Percentiles rank a stretch among this genome's conserved stretches.
Conservation (phyloP, 371 early-diverging fungal genomes). For the Choanephora cucurbitarum region DNA sequence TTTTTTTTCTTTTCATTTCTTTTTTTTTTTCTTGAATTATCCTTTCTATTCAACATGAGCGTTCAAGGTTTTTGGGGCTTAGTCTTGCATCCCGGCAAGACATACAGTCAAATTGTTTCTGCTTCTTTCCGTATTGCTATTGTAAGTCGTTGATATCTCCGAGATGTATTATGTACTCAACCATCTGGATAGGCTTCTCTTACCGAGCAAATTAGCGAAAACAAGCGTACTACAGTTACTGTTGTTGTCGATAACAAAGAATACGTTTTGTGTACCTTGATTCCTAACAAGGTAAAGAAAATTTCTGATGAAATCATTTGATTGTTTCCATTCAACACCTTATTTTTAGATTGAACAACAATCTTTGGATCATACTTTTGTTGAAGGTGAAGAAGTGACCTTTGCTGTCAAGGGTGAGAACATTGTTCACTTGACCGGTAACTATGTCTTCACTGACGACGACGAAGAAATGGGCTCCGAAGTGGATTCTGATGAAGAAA, state of each 20-base stretch:
- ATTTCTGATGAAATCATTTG: no score
- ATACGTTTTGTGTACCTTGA: slow-evolving; percentile 80
- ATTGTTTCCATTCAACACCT: no score
- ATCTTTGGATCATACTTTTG: slow-evolving; percentile 68
- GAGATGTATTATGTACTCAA: no score
- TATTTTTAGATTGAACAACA: slow-evolving; percentile 66
- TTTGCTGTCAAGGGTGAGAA: slow-evolving; percentile 64
- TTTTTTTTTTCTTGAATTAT: slow-evolving; percentile 10
- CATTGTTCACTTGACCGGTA: slow-evolving; percentile 73
- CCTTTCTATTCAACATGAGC: slow-evolving; percentile 22
- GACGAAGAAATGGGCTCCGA: slow-evolving; percentile 40
- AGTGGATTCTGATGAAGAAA: slow-evolving; percentile 47
- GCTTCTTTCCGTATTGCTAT: slow-evolving; percentile 76
- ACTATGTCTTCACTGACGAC: slow-evolving; percentile 58
- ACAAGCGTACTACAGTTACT: slow-evolving; percentile 63
- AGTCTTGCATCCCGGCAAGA: slow-evolving; percentile 66
- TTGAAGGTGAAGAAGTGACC: slow-evolving; percentile 80
- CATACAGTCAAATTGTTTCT: slow-evolving; percentile 73
- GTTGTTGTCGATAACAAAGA: slow-evolving; percentile 71
- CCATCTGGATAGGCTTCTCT: slow-evolving; percentile 88
- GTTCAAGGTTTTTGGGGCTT: slow-evolving; percentile 60
- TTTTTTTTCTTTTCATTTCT: slow-evolving; percentile 1
- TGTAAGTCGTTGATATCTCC: no score
- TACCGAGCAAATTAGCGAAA: slow-evolving; percentile 52
- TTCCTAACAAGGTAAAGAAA: slow-evolving; percentile 67